Conservation (phyloP, 2,329 filamentous ascomycete genomes). For the Cryphonectria naterciae region DNA sequence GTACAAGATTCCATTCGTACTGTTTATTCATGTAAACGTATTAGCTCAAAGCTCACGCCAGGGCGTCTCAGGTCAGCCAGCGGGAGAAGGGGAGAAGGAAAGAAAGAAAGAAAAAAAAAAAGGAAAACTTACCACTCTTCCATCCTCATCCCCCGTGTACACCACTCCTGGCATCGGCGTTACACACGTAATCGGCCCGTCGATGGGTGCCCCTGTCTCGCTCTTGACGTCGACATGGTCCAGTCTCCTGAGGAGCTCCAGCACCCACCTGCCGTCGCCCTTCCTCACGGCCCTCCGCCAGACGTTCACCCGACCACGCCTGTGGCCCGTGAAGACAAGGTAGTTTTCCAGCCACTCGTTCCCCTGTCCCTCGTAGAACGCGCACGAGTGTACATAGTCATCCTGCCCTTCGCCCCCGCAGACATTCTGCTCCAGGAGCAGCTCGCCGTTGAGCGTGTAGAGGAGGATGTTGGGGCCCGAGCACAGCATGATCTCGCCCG, state of each 20-base stretch:
- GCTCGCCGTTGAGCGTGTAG: conserved; percentile 85
- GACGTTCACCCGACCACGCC: conserved; percentile 80
- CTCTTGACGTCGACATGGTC: conserved; percentile 76
- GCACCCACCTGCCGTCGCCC: conserved; percentile 67
- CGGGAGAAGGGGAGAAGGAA: no score
- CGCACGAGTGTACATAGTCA: conserved; percentile 79
- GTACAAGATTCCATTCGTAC: conserved; percentile 68
- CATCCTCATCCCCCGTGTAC: conserved; percentile 94
- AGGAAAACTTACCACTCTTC: conserved; percentile 73
- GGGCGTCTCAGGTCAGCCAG: background rate
- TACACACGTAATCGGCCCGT: conserved; percentile 82
- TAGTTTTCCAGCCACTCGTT: conserved; percentile 91
- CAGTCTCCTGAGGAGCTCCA: conserved; percentile 79
- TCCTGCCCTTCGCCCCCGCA: conserved; percentile 66
- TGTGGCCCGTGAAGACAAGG: conserved; percentile 87
- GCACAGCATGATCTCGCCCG: conserved; percentile 86
- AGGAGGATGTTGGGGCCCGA: conserved; percentile 74
- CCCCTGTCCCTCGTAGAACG: conserved; percentile 88
- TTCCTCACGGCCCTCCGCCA: conserved; percentile 61
- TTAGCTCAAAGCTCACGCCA: background rate
- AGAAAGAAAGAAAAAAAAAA: conserved; percentile 1
- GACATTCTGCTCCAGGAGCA: conserved; percentile 81
- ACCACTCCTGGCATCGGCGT: conserved; percentile 80
- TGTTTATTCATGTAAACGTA: conserved; percentile 34
- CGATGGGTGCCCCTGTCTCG: conserved; percentile 60